A percentile compares a stretch with the other conserved stretches of the same genome.
Conservation (phyloP, 2,329 filamentous ascomycete genomes). For the Beauveria australis region DNA sequence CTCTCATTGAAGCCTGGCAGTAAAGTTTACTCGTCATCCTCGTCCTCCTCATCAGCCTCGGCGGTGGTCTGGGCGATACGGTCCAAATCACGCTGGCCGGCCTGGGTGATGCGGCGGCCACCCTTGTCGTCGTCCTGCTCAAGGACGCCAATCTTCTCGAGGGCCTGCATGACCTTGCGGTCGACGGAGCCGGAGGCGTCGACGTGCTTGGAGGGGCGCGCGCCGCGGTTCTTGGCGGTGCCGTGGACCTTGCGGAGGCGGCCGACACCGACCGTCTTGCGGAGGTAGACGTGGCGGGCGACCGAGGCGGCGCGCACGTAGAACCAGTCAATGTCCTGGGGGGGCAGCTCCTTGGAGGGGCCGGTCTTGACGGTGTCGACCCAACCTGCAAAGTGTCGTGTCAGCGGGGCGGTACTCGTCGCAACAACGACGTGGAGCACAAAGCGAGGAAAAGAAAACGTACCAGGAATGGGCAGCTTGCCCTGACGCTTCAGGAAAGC, state of each 20-base stretch:
- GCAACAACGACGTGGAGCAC: neutral
- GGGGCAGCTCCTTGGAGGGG: constrained; percentile 91
- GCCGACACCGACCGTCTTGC: constrained; percentile 98
- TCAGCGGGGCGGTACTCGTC: neutral
- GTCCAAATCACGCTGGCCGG: constrained; percentile 98
- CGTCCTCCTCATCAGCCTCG: constrained; percentile 61
- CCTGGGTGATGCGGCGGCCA: constrained; percentile 95
- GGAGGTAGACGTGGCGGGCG: constrained; percentile 97
- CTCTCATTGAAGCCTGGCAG: neutral
- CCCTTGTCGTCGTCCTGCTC: constrained; percentile 98
- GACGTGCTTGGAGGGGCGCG: constrained; percentile 86
- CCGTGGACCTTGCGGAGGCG: constrained; percentile 96
- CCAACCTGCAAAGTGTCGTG: constrained; percentile 57
- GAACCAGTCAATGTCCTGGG: constrained; percentile 98
- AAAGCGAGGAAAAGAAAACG: constrained; percentile 26
- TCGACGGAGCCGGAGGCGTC: constrained; percentile 92
- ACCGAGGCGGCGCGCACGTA: constrained; percentile 85
- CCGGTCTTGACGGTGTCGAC: constrained; percentile 99
- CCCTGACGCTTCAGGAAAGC: constrained; percentile 91
- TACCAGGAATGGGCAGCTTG: constrained; percentile 85
- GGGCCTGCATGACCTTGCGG: constrained; percentile 93
- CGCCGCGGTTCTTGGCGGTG: constrained; percentile 93
- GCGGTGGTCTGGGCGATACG: constrained; percentile 78
- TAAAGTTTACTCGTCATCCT: constrained; percentile 52
- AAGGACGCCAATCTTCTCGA: constrained; percentile 98